A percentile compares a stretch with the other conserved stretches of the same genome.
Evolutionary conservation across 306 rosid genomes (phyloP).

Genomic region (Fragaria nilgerrensis): DNA sequence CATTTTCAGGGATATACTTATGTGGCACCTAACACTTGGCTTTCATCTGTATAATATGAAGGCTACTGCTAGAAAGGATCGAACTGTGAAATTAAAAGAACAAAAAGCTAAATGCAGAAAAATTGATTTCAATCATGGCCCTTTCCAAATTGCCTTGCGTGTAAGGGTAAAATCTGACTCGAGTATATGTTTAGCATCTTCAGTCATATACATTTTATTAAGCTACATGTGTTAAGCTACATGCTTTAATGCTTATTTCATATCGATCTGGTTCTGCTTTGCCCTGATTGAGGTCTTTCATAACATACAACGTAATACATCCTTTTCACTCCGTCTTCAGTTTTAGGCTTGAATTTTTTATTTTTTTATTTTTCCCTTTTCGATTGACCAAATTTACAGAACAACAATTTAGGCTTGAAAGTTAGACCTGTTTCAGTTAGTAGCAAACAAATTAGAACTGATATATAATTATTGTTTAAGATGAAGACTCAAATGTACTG

Average conservation of each 20-base stretch:
- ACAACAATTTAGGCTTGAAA: no score
- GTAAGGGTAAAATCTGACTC: slow-evolving; percentile 6
- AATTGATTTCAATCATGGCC: not conserved
- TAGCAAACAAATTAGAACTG: no score
- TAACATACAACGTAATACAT: not conserved
- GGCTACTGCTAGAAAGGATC: slow-evolving; percentile 8
- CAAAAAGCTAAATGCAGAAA: not conserved
- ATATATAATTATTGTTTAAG: no score
- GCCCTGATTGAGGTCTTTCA: not conserved
- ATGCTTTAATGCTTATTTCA: not conserved
- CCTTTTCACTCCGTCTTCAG: no score
- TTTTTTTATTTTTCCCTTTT: no score
- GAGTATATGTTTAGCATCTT: not conserved
- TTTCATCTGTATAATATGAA: slow-evolving; percentile 52
- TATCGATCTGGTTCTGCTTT: no score
- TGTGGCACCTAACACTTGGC: slow-evolving; percentile 88
- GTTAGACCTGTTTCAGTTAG: no score
- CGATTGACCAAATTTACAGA: no score
- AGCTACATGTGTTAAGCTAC: not conserved
- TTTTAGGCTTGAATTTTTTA: no score
- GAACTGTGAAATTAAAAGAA: not conserved
- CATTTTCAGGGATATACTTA: slow-evolving; percentile 88
- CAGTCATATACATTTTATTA: slow-evolving; percentile 21
- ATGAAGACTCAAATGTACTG: no score
- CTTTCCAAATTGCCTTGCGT: not conserved